These are phyloP conservation scores for Trichosanthes cucumerina DNA, from an alignment of 306 rosid species.

Conservation along the genomic window DNA sequence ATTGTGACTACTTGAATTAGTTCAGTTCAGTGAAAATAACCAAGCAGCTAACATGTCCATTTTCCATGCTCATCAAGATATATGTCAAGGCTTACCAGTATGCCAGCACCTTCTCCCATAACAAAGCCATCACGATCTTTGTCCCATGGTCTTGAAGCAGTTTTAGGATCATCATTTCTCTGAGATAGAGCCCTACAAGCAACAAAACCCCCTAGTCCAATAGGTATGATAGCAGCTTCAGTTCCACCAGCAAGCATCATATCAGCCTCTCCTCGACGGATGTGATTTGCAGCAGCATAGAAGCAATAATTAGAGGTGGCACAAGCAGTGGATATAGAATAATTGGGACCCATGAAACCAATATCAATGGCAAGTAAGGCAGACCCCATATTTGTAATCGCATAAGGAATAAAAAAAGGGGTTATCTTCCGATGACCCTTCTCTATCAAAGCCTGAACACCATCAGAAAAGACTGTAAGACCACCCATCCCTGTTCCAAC, in stretches of 20 bases:
- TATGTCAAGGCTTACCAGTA: conserved; percentile 48
- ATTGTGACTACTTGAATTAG: neutral
- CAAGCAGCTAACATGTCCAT: neutral
- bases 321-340: conserved; percentile 93
- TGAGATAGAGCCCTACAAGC: conserved; percentile 96
- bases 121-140: conserved; percentile 93
- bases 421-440: conserved; percentile 79
- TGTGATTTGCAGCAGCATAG: conserved; percentile 92
- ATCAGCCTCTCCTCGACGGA: conserved; percentile 98
- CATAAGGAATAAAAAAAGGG: conserved; percentile 91
- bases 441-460: conserved; percentile 73
- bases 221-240: conserved; percentile 89
- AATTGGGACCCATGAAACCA: conserved; percentile 95
- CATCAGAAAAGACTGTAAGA: conserved; percentile 73
- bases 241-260: conserved; percentile 96
- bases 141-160: conserved; percentile 99
- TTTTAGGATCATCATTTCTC: conserved; percentile 90
- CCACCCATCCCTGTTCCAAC: conserved; percentile 99
- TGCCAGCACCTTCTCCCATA: conserved; percentile 98
- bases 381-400: conserved; percentile 93
- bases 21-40: neutral
- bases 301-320: conserved; percentile 96
- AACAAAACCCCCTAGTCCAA: conserved; percentile 92
- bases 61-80: neutral
- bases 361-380: conserved; percentile 90